A percentile compares a stretch with the other conserved stretches of the same genome.
Evolutionary conservation across 2,329 filamentous ascomycete species (phyloP).

Genomic region (Teratosphaeria destructans): DNA sequence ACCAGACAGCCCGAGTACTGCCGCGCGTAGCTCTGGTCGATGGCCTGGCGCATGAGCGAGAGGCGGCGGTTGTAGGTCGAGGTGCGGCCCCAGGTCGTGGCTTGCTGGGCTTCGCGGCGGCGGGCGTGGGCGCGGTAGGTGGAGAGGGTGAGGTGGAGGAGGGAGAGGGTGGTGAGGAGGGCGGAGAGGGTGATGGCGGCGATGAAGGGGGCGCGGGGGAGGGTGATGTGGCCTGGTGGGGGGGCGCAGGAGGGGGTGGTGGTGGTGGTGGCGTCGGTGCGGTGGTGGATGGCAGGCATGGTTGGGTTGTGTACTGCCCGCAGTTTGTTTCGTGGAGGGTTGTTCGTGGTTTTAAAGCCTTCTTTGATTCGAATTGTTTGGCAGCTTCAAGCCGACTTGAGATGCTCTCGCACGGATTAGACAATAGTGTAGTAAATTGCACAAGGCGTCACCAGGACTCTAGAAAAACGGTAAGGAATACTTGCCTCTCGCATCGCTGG

Average conservation of each 20-base stretch:
- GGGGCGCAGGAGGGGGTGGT: neutral
- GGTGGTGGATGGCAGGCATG: neutral
- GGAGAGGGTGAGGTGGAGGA: conserved; percentile 11
- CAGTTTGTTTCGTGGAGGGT: neutral
- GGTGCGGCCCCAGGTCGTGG: conserved; percentile 15
- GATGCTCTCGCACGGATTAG: neutral
- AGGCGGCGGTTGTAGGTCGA: conserved; percentile 14
- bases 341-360: neutral
- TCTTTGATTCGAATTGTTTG: neutral
- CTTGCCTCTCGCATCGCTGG: neutral
- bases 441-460: neutral
- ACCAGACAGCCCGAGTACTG: conserved; percentile 15
- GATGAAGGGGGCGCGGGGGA: conserved; percentile 18
- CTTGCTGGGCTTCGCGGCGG: conserved; percentile 7
- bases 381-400: neutral
- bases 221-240: conserved; percentile 8
- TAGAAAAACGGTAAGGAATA: neutral
- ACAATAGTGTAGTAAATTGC: neutral
- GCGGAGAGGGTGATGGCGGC: conserved; percentile 12
- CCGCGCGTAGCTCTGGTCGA: conserved; percentile 15
- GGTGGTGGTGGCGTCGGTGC: neutral
- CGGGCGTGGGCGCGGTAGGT: conserved; percentile 12
- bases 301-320: neutral
- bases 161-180: conserved; percentile 12
- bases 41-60: conserved; percentile 14